Evolutionary conservation across 495 filamentous ascomycete genomes (phyloP), one percentile per base, ranked within the genome.

Genomic region (Aspergillus indologenus): DNA sequence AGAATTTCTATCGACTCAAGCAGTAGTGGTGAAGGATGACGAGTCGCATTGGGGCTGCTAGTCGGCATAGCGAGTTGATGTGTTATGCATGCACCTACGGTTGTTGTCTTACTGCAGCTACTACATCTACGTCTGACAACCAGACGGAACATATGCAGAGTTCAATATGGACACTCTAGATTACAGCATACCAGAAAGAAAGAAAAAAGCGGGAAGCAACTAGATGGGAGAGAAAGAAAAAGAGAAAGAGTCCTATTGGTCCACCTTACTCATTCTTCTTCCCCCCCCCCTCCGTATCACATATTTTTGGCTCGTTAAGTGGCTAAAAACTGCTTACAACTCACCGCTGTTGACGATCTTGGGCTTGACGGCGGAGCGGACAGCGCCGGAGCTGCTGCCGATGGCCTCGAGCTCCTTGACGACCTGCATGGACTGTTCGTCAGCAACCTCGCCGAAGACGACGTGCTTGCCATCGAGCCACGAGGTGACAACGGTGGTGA

Each of bases 401-500:
- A 84, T 81, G 57, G 82, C 79, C 85, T 96, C 90, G 54, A 96
- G 79, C 62, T 85, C 81, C 75, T 81, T 81, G 70, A 94, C 88
- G 57, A 92, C 67, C 0, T 71, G 59, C 76, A 84, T 71, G 62
- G 87, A 90, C n/a, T 75, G 70, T 0, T 76, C 68, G 58, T 90
- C 87, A 53, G 82, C 81, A 45, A 99, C 93, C 75, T 98, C 88
- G 61, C 94, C 94, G 75, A 98, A 99, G 57, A 99, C 94, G 57
- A 99, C 94, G 78, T 99, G 94, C 81, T 98, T 98, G 65, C 87
- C 86, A 71, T 98, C 91, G 54, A 99, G 85, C 81, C 97, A 95
- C 26, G 88, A 87, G 45, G 94, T 99, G 23, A 83, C 78, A 61
- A 95, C 89, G 31, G 95, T 98, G 57, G 94, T 99, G 71, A 99